Evolutionary conservation across 23 red algal species (phyloP), one percentile per base, ranked within the genome.

Genomic region (Pyropia haitanensis): DNA sequence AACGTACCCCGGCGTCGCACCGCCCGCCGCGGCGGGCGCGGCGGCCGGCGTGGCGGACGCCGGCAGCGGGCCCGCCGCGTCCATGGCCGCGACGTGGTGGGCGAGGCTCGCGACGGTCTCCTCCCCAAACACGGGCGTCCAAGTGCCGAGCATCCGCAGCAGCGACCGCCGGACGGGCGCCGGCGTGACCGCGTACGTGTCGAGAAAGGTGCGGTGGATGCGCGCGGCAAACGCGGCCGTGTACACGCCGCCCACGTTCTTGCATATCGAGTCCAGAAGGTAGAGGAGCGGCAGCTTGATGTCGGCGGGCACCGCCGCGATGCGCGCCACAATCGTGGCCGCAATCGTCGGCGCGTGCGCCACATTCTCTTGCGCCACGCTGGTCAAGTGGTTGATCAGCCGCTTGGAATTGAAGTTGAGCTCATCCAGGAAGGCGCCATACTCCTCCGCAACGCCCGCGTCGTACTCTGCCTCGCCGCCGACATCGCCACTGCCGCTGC

Each of bases 321-420:
- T 85, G 58, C 88, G 75, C 52, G 75, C 63, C 65, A 84, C 88
- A 58, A 94, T 73, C 17, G 76, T 71, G 53, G 27, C 33, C 21
- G 54, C 70, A 54, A 94, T 94, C 26, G 73, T 73, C 59, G 69
- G 51, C 20, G 64, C 39, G 51, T 56, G 53, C 16, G 49, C 48
- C 49, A 80, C 34, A 32, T 94, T 94, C 33, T 94, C 88, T 27
- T 60, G 69, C n/a, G 88, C 88, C 15, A 94, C 70, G n/a, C 58
- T 57, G 21, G 88, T 94, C 27, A 94, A 72, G 20, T 67, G 51
- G 30, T 77, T 86, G 75, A 94, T 94, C 19, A 94, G 53, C 48
- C 65, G 44, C 25, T 85, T 85, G 19, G 88, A 94, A 59, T 94
- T 94, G 44, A 84, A 94, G 5, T 79, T 94, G 19, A 94, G 70